These are phyloP conservation scores for Globisporangium emineosum DNA, from an alignment of 352 stramenopile genomes.

Conservation along the genomic window DNA sequence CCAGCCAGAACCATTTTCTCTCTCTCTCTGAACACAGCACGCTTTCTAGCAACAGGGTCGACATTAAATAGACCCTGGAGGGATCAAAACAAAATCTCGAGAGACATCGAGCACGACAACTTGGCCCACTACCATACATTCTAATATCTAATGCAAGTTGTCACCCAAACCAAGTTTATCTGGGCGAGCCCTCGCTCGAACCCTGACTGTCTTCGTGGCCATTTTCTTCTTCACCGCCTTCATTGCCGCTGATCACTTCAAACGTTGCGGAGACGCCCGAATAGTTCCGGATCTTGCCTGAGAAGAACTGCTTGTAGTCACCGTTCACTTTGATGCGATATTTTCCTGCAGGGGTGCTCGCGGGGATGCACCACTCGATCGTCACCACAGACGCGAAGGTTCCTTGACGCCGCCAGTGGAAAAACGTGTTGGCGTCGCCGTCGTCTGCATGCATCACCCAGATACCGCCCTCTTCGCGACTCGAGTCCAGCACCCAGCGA, in stretches of 20 bases:
- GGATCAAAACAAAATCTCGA: neutral
- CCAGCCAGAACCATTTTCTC: neutral
- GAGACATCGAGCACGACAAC: neutral
- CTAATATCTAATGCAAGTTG: neutral
- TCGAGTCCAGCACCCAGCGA: slow-evolving; percentile 46
- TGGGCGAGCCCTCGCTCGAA: neutral
- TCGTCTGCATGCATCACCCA: slow-evolving; percentile 79
- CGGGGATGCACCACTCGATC: slow-evolving; percentile 67
- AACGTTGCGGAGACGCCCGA: slow-evolving; percentile 62
- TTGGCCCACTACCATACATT: neutral
- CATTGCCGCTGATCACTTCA: slow-evolving; percentile 23
- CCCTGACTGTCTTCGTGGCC: neutral
- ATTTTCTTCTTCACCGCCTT: neutral
- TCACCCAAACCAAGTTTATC: neutral
- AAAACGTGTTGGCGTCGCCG: slow-evolving; percentile 69
- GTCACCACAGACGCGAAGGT: slow-evolving; percentile 67
- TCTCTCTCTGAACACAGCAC: neutral
- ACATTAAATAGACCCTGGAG: neutral
- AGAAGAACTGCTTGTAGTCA: slow-evolving; percentile 74
- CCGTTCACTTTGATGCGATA: slow-evolving; percentile 84
- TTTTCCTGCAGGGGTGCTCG: slow-evolving; percentile 34
- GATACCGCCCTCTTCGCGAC: slow-evolving; percentile 34
- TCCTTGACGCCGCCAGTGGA: slow-evolving; percentile 67
- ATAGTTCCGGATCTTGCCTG: slow-evolving; percentile 41
- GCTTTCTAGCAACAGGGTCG: neutral